These are phyloP conservation scores for Malassezia restricta DNA, from an alignment of 1,284 basidiomycete genomes.

Conservation along the genomic window DNA sequence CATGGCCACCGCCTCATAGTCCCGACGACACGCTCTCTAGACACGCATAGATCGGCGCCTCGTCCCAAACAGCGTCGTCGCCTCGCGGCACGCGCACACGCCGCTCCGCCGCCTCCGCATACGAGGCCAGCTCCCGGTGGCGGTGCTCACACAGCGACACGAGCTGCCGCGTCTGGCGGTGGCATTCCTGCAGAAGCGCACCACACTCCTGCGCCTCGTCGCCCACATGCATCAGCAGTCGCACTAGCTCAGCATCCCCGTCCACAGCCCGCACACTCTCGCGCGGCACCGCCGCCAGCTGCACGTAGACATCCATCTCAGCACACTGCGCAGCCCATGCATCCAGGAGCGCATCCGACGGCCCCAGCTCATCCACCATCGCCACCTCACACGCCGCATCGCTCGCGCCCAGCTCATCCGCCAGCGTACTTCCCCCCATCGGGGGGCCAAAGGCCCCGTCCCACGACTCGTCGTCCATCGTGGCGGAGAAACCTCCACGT, in stretches of 20 bases:
- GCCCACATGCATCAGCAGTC: not conserved
- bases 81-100: not conserved
- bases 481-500: too few species aligned
- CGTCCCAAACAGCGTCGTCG: not conserved
- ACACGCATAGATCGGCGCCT: not conserved
- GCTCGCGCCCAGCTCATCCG: too few species aligned
- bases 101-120: not conserved
- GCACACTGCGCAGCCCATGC: not conserved
- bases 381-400: too few species aligned
- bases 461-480: not conserved
- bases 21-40: not conserved
- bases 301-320: not conserved
- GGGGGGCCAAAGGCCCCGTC: not conserved
- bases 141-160: not conserved
- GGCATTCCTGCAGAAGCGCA: not conserved
- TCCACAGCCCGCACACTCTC: not conserved
- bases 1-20: conserved; percentile 33
- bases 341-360: not conserved
- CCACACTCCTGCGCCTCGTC: not conserved
- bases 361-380: not conserved
- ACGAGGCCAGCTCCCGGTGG: not conserved
- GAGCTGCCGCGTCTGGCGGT: not conserved
- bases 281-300: not conserved
- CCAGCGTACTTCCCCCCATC: not conserved
- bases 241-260: not conserved